Base-by-base conservation (phyloP, 2,329 filamentous ascomycete genomes). In the Falciphora oryzae region DNA sequence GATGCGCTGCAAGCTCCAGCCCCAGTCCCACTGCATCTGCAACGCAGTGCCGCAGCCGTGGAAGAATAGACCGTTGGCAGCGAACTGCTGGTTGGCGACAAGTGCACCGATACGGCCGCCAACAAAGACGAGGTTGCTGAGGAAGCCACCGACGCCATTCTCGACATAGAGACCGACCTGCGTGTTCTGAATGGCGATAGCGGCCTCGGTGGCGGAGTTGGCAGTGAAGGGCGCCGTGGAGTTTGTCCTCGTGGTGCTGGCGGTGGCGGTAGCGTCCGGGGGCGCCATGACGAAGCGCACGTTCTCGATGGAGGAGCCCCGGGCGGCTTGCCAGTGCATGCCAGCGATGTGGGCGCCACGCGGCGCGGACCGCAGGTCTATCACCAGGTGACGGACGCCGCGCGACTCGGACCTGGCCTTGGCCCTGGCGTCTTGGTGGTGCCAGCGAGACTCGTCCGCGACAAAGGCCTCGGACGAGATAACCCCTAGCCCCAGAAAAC, bases 31-130 rank as follows among this genome's bases (percentile, higher is more conserved):
- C 1, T 63, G 4, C 2, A 63, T 2, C 22, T 64, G 57, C 4
- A 65, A 61, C 3, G 44, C 64, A 6, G 61, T 65, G 6, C 31
- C 32, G 50, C 61, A 62, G 57, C 66, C n/a, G 66, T 57, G 8
- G 70, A 69, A 59, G 67, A 62, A 18, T 59, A 65, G 29, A 61
- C 66, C 69, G 1, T 8, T 35, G 35, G 67, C 65, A n/a, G 44
- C 59, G 59, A 29, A 65, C 62, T 65, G 66, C 56, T 64, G 63
- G 70, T 64, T 74, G 62, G 66, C 53, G 2, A 58, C 64, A 22
- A 63, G 83, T 57, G 81, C 80, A 62, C 85, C 86, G 63, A 83
- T 78, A 10, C 78, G 75, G 58, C 87, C 87, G 65, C 87, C 86
- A 63, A 80, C 83, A 75, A 89, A 87, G n/a, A 22, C n/a, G 13